A percentile compares a stretch with the other conserved stretches of the same genome.
phyloP scores from a whole-genome alignment of 2,329 filamentous ascomycete species.

The Chaetomium sp. region DNA sequence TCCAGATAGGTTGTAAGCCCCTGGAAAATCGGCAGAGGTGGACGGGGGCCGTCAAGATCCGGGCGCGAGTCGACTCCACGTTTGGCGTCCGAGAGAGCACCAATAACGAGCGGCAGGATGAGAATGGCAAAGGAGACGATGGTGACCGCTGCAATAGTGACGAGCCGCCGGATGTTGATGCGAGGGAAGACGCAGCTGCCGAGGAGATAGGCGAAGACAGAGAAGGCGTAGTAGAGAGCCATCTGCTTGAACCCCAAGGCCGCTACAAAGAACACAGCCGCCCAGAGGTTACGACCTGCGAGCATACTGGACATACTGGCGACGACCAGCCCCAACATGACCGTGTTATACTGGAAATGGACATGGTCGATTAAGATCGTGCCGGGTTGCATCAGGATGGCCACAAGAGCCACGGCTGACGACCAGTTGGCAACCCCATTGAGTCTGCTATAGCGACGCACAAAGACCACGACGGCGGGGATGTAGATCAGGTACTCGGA shows the following conservation, averaged over 20 bases:
- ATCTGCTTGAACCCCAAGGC: conserved; percentile 99
- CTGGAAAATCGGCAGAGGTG: conserved; percentile 55
- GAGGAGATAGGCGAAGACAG: conserved; percentile 84
- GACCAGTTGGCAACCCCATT: conserved; percentile 77
- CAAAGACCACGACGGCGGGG: conserved; percentile 78
- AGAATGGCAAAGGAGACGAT: conserved; percentile 66
- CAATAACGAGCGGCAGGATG: conserved; percentile 67
- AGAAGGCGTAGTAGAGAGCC: conserved; percentile 94
- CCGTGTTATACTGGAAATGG: conserved; percentile 96
- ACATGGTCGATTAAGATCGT: conserved; percentile 91
- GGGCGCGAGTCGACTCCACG: conserved; percentile 54
- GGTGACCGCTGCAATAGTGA: conserved; percentile 71
- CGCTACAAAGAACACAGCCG: conserved; percentile 86
- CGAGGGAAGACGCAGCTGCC: conserved; percentile 77
- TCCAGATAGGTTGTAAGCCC: conserved; percentile 54
- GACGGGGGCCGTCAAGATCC: conserved; percentile 51
- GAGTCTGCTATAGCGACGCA: conserved; percentile 70
- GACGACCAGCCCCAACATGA: conserved; percentile 89
- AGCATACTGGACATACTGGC: conserved; percentile 85
- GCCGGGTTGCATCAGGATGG: conserved; percentile 85
- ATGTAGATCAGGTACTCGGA: conserved; percentile 90
- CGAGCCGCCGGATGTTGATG: conserved; percentile 59
- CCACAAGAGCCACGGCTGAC: conserved; percentile 75
- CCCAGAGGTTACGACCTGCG: conserved; percentile 78
- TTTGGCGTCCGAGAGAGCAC: conserved; percentile 61